phyloP scores from a whole-genome alignment of 371 early-diverging fungal species.

The Sporodiniella umbellata region DNA sequence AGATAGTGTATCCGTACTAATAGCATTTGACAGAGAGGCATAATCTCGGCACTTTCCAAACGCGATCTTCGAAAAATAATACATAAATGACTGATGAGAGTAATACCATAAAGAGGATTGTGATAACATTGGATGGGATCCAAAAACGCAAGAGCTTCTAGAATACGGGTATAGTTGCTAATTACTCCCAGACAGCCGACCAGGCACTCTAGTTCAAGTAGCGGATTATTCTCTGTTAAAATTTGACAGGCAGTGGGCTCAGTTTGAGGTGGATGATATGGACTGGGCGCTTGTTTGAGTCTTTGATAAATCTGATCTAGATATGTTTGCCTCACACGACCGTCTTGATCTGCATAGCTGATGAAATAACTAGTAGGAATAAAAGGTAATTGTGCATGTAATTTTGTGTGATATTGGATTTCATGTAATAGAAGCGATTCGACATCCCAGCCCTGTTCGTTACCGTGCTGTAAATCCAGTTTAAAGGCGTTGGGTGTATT shows the following conservation, averaged over 20 bases:
- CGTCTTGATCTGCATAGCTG: slow-evolving; percentile 18
- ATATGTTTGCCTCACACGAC: slow-evolving; percentile 11
- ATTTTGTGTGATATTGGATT: slow-evolving; percentile 30
- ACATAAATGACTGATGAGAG: slow-evolving; percentile 24
- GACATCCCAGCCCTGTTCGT: slow-evolving; percentile 12
- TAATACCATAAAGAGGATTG: slow-evolving; percentile 31
- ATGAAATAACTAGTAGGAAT: slow-evolving; percentile 27
- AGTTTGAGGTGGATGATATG: not conserved
- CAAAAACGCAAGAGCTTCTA: slow-evolving; percentile 26
- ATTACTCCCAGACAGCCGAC: slow-evolving; percentile 22
- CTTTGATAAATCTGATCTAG: slow-evolving; percentile 29
- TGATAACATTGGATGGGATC: slow-evolving; percentile 38
- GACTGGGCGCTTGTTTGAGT: not conserved
- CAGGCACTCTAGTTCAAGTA: slow-evolving; percentile 23
- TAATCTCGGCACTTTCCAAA: slow-evolving; percentile 15
- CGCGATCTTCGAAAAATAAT: slow-evolving; percentile 21
- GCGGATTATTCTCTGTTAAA: slow-evolving; percentile 6
- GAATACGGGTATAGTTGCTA: slow-evolving; percentile 28
- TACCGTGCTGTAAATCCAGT: slow-evolving; percentile 4
- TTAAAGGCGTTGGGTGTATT: slow-evolving; percentile 31
- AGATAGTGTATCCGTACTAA: slow-evolving; percentile 26
- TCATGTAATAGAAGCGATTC: slow-evolving; percentile 31
- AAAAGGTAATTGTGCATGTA: slow-evolving; percentile 32
- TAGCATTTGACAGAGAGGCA: slow-evolving; percentile 29
- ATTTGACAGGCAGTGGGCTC: not conserved